Evolutionary conservation across 352 stramenopile species (phyloP).

Genomic region (Globisporangium carolinianum): DNA sequence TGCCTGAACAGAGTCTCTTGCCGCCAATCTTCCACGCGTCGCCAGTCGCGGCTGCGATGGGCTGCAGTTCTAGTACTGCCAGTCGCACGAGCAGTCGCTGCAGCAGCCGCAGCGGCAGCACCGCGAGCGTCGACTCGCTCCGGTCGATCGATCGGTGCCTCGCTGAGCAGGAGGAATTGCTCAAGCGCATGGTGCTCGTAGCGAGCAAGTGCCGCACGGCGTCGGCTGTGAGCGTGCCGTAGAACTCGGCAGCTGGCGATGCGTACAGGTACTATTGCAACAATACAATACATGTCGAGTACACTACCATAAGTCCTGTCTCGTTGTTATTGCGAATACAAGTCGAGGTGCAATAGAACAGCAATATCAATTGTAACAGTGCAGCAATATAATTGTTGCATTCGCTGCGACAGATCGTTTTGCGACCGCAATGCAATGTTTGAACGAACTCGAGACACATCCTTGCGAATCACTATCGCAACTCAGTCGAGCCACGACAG

Average conservation of each 20-base stretch:
- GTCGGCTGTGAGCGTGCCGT: constrained; percentile 1
- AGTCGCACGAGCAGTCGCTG: neutral
- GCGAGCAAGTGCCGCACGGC: constrained; percentile 7
- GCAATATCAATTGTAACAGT: no score
- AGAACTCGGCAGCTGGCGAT: neutral
- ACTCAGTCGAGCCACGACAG: no score
- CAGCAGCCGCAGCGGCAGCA: neutral
- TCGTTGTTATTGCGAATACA: no score
- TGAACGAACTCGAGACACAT: no score
- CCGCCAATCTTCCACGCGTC: neutral
- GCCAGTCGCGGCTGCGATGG: neutral
- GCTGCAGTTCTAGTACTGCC: neutral
- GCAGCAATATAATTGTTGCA: no score
- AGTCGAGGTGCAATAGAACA: no score
- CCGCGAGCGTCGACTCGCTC: constrained; percentile 4
- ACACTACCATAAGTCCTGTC: no score
- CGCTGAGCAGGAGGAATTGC: constrained; percentile 23
- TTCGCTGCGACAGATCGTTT: no score
- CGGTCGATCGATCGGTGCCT: constrained; percentile 18
- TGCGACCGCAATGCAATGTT: no score
- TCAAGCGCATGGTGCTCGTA: constrained; percentile 18
- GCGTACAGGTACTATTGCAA: no score
- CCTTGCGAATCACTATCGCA: no score
- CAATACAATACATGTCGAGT: no score
- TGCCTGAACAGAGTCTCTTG: neutral